Conservation (phyloP, 805 yeast genomes). For the Ascoidea asiatica region DNA sequence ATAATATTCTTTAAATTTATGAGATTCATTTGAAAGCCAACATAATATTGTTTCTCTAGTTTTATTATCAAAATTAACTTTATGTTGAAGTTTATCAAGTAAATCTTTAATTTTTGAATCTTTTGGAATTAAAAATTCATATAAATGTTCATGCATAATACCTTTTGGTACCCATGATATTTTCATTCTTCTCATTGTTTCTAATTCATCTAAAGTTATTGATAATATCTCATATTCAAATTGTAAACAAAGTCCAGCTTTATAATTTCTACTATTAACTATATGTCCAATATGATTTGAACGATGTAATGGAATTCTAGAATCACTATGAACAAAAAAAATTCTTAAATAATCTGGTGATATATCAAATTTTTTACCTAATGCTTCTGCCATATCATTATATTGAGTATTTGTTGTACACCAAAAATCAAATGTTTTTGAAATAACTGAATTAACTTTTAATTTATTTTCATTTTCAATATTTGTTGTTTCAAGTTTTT, state of each 20-base stretch:
- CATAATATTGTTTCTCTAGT: conserved; percentile 33
- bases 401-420: conserved; percentile 47
- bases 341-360: conserved; percentile 54
- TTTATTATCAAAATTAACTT: conserved; percentile 35
- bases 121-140: conserved; percentile 58
- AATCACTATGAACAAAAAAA: conserved; percentile 49
- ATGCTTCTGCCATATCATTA: conserved; percentile 42
- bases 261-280: conserved; percentile 17
- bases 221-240: conserved; percentile 70
- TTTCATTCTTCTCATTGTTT: conserved; percentile 52
- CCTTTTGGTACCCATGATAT: conserved; percentile 66
- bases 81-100: conserved; percentile 39
- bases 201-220: conserved; percentile 64
- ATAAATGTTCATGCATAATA: conserved; percentile 52
- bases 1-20: conserved; percentile 20
- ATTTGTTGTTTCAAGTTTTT: conserved; percentile 10
- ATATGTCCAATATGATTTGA: conserved; percentile 19
- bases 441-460: conserved; percentile 12
- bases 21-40: conserved; percentile 33
- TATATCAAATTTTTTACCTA: conserved; percentile 39
- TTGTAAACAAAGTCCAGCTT: conserved; percentile 22
- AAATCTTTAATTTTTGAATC: conserved; percentile 42
- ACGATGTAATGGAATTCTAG: conserved; percentile 32
- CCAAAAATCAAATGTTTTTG: conserved; percentile 44
- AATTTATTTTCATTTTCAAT: conserved; percentile 15